Evolutionary conservation across 805 yeast species (phyloP), one percentile per base, ranked within the genome.

Genomic region (Myxozyma neotropica): DNA sequence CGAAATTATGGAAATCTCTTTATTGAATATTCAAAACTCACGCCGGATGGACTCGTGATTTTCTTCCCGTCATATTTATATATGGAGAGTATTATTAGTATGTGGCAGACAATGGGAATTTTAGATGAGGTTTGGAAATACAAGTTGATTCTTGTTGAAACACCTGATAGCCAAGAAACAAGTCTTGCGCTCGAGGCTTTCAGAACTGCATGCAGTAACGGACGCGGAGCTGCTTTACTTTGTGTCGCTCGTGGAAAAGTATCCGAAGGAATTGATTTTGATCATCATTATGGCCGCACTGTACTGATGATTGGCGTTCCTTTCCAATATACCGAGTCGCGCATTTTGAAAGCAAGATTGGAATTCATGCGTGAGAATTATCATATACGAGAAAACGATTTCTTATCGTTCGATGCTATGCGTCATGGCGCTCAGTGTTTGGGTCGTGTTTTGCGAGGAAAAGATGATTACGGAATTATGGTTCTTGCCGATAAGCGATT

Each of bases 171-270:
- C 0, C 99, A 94, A 72, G 99, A 94, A 73, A 94, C 99, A 0
- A 87, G 97, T 1, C 75, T 94, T 63, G 99, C 99, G 0, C 77
- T 94, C 67, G 99, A 94, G 66, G 94, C 98, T 0, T 94, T 92
- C 72, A 79, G 99, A 69, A 88, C 91, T 33, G 99, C 99, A 0
- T 94, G 99, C 70, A 86, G 93, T 1, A 94, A 94, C 73, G 99
- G 99, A 3, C 80, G 99, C 65, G 99, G 99, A 3, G 99, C 99
- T 0, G 93, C 95, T 1, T 80, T 94, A 69, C 80, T 94, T 42
- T 90, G 97, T 36, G 99, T 94, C 61, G 99, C 99, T 13, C 91
- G 99, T 81, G 99, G 99, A 7, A 94, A 94, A 71, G 99, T 94
- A 0, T 88, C 96, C 0, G 99, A 94, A 74, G 99, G 99, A 62